Evolutionary conservation across 257 asterid genomes (phyloP).

Genomic region (Pogostemon cablin): DNA sequence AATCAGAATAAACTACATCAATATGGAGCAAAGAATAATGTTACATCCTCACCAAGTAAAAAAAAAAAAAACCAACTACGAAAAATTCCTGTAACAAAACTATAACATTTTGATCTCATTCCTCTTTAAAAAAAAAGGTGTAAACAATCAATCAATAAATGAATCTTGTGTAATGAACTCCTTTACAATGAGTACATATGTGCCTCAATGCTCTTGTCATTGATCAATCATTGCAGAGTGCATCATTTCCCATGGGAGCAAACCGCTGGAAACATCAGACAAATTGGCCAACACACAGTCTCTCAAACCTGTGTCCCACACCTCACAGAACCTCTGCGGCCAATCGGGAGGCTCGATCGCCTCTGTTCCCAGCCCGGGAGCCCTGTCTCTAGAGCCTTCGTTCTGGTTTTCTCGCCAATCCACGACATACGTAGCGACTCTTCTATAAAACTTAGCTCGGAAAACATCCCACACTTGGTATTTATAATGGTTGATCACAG

Average conservation of each 20-base stretch:
- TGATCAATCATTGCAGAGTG: slow-evolving; percentile 2
- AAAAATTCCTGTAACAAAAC: slow-evolving; percentile 23
- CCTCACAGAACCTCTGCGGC: slow-evolving; percentile 82
- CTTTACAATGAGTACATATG: slow-evolving; percentile 28
- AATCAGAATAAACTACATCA: background rate
- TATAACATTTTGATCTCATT: slow-evolving; percentile 6
- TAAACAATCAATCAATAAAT: slow-evolving; percentile 38
- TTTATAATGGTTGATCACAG: slow-evolving; percentile 78
- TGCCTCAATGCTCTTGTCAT: background rate
- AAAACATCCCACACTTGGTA: slow-evolving; percentile 98
- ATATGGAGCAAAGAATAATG: slow-evolving; percentile 23
- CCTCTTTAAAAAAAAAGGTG: background rate
- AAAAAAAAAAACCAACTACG: slow-evolving; percentile 7
- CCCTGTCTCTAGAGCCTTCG: slow-evolving; percentile 94
- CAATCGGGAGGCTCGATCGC: slow-evolving; percentile 94
- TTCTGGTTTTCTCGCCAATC: slow-evolving; percentile 92
- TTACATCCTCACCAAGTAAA: slow-evolving; percentile 23
- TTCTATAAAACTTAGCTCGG: slow-evolving; percentile 72
- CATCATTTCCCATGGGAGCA: slow-evolving; percentile 83
- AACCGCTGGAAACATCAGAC: slow-evolving; percentile 57
- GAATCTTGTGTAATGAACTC: slow-evolving; percentile 29
- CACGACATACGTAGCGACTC: slow-evolving; percentile 92
- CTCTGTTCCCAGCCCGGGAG: slow-evolving; percentile 96
- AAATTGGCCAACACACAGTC: slow-evolving; percentile 77
- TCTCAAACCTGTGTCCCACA: slow-evolving; percentile 86